These are phyloP conservation scores for Coemansia sp. DNA, from an alignment of 192 early-diverging fungal genomes.

Conservation along the genomic window DNA sequence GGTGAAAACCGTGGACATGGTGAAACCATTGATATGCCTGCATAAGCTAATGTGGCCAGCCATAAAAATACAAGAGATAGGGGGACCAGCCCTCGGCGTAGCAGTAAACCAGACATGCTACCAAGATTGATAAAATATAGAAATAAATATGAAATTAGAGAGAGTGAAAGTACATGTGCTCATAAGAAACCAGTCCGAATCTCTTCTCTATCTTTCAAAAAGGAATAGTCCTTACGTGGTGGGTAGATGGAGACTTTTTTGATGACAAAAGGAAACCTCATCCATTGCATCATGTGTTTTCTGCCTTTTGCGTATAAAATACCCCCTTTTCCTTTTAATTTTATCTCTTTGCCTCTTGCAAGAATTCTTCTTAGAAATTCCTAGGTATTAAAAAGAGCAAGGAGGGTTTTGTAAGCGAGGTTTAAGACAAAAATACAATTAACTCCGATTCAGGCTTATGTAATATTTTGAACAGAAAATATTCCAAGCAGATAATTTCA, in stretches of 20 bases:
- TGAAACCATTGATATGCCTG: constrained; percentile 20
- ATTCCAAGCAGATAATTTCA: neutral
- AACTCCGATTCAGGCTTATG: too few species aligned
- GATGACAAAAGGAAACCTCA: too few species aligned
- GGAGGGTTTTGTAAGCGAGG: neutral
- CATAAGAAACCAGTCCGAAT: too few species aligned
- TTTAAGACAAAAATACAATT: neutral
- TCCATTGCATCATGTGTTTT: too few species aligned
- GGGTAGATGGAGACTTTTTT: too few species aligned
- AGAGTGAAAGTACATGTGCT: too few species aligned
- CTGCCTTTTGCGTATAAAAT: too few species aligned
- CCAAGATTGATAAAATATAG: neutral
- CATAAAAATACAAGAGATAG: neutral
- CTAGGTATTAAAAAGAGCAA: neutral
- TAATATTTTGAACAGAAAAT: neutral
- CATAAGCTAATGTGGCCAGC: constrained; percentile 11
- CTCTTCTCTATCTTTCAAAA: too few species aligned
- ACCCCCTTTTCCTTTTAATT: too few species aligned
- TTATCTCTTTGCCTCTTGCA: too few species aligned
- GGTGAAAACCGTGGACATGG: constrained; percentile 37
- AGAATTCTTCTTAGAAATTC: too few species aligned
- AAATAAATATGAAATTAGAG: neutral
- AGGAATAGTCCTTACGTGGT: too few species aligned
- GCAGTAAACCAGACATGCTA: neutral
- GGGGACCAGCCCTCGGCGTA: neutral